Base-by-base conservation (phyloP, 306 rosid genomes). In the Cicer chorassanicum region DNA sequence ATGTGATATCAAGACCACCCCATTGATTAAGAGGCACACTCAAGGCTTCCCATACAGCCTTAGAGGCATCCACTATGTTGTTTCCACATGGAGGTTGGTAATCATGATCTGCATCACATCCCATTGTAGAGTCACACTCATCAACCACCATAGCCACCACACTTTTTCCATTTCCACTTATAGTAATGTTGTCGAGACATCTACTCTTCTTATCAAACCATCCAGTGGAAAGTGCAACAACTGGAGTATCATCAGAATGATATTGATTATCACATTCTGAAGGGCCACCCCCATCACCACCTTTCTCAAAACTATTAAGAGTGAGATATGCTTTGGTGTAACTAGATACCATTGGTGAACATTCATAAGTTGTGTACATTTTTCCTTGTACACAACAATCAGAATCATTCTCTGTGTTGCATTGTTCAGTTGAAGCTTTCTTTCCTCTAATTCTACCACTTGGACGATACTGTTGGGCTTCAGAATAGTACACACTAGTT, bases 131-230 rank as follows among this genome's bases (percentile, higher is more conserved):
- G 77, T 88, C 87, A 68, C 90, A 84, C 57, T 86, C 79, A 18
- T 86, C 89, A 6, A 88, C 86, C 41, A 88, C 92, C 79, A 6
- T 79, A 4, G 87, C 88, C 19, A 48, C 68, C 78, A 88, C 87
- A 21, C 79, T 88, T 5, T 56, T 40, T 9, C 84, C 88, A 43
- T 86, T 80, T 0, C 15, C 89, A 4, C 38, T 80, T 0, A 86
- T 80, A 16, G 56, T 84, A 36, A 88, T 78, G 53, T 78, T 73
- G 9, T 81, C 41, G n/a, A 49, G 76, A 51, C 90, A 86, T 55
- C 90, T 75, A 5, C 75, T 45, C 41, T 34, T 76, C 15, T 74
- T 2, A 39, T 63, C 66, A 65, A 80, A 88, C 93, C 90, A 88
- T 34, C 87, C 85, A 0, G 90, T 84, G 0, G 85, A 86, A 1